Evolutionary conservation across 768 basidiomycete species (phyloP), one percentile per base, ranked within the genome.

Genomic region (Pleurotus citrinopileatus): DNA sequence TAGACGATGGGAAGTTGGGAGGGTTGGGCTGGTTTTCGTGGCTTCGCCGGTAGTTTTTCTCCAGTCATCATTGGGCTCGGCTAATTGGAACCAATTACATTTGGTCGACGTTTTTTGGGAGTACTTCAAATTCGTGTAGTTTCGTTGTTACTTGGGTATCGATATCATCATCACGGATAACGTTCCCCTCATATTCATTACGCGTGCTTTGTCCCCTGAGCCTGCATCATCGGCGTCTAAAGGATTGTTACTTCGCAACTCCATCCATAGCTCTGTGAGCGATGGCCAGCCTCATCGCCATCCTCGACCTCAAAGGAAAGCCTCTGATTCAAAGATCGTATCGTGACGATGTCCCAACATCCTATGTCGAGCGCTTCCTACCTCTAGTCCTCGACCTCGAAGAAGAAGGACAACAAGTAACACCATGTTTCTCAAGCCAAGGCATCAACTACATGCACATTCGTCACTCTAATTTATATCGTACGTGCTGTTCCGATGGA

Each of bases 401-500:
- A 70, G 96, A 99, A 74, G 97, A 99, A 55, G 93, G 92, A 29
- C 88, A 94, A 60, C 94, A 94, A 63, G 89, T 98, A 23, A 94
- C 93, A 4, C 97, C 97, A 1, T 98, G 96, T 72, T 92, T 99
- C 76, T 91, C 95, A 3, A 87, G 82, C 59, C 90, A 94, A 63
- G 96, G 96, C 12, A 76, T 98, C 73, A 98, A 98, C 70, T 99
- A 95, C 73, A 90, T 98, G 87, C 94, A 99, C 68, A 98, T 99
- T 65, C 82, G 96, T 25, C 96, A 98, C 69, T 96, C 93, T 42
- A 99, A 99, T 73, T 78, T 99, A 4, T 99, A 99, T 67, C 78
- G 96, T 97, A 65, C 62, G 92, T 79, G 28, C 19, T 54, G 19
- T 10, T 12, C n/a, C 38, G 3, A 28, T 5, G 45, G 20, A 48